A percentile compares a stretch with the other conserved stretches of the same genome.
These are phyloP conservation scores for Botrytis medusae DNA, from an alignment of 2,329 filamentous ascomycete species.

Conservation along the genomic window DNA sequence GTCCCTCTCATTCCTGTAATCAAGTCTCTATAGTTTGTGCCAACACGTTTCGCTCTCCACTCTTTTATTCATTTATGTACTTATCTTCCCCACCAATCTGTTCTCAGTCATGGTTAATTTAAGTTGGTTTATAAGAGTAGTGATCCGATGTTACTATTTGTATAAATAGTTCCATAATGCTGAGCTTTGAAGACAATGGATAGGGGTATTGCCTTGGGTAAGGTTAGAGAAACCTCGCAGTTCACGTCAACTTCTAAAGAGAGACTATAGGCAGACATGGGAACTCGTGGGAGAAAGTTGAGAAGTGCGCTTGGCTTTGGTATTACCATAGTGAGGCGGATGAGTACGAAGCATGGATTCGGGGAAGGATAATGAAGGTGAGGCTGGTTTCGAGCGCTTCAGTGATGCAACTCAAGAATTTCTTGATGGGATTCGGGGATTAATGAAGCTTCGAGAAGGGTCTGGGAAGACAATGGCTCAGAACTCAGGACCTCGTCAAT, in stretches of 20 bases:
- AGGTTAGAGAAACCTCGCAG: background rate
- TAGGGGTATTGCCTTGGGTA: background rate
- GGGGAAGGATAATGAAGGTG: background rate
- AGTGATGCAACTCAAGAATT: background rate
- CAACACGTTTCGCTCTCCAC: too few species aligned
- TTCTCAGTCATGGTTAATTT: too few species aligned
- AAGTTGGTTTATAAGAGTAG: too few species aligned
- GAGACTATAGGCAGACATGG: background rate
- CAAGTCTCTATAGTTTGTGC: too few species aligned
- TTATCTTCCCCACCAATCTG: too few species aligned
- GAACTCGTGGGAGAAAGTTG: too few species aligned
- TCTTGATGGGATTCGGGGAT: background rate
- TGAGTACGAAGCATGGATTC: background rate
- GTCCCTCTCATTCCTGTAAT: too few species aligned
- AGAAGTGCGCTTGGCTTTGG: background rate
- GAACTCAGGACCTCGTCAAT: too few species aligned
- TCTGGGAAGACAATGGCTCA: too few species aligned
- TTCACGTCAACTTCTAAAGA: background rate
- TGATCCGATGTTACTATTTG: too few species aligned
- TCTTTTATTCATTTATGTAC: too few species aligned
- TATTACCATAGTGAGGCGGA: background rate
- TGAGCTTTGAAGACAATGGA: background rate
- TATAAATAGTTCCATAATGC: background rate
- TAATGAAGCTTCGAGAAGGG: too few species aligned
- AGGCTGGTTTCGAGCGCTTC: background rate